These are phyloP conservation scores for Penicillium rolfsii DNA, from an alignment of 2,329 filamentous ascomycete species.

Conservation along the genomic window DNA sequence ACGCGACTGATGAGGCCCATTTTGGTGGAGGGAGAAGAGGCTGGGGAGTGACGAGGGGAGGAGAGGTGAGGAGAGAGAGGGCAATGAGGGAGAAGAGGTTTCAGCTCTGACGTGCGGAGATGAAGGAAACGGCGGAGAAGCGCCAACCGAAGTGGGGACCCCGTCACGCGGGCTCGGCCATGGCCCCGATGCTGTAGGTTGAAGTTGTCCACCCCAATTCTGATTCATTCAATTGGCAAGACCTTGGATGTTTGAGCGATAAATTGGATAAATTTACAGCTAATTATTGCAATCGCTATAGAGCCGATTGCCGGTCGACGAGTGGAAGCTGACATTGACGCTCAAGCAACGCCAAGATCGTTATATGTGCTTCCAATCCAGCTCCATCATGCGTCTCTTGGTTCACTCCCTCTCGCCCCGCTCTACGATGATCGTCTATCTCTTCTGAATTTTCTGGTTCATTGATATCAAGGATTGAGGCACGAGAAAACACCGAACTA, in stretches of 20 bases:
- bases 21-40: background rate
- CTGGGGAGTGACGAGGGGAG: background rate
- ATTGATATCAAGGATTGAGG: background rate
- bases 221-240: too few species aligned
- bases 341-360: too few species aligned
- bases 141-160: background rate
- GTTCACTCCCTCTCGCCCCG: background rate
- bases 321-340: too few species aligned
- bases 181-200: background rate
- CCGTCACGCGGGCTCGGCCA: conserved; percentile 4
- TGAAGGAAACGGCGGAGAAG: conserved; percentile 1
- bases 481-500: background rate
- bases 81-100: background rate
- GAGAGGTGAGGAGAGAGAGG: too few species aligned
- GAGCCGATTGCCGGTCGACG: too few species aligned
- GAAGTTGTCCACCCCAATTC: too few species aligned
- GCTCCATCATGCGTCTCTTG: background rate
- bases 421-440: background rate
- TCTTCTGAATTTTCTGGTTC: background rate
- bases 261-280: too few species aligned
- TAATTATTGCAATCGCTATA: too few species aligned
- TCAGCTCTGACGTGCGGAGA: background rate
- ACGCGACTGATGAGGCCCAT: conserved; percentile 59
- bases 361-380: too few species aligned
- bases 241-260: too few species aligned